Conservation (phyloP, 2,329 filamentous ascomycete species). For the Neonectria magnoliae region DNA sequence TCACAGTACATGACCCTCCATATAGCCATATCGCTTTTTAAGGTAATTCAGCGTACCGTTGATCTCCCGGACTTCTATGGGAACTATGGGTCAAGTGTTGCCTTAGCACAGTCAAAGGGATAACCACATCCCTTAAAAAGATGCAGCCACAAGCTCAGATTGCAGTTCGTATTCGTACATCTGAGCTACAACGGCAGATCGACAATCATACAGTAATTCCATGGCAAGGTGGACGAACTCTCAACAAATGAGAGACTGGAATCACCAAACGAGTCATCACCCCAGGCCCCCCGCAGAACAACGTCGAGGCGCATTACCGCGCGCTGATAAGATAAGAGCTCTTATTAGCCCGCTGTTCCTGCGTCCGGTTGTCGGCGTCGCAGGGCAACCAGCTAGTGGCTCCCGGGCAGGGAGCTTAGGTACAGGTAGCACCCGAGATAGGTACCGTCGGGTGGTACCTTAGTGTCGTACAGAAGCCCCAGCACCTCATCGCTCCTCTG, state of each 20-base stretch:
- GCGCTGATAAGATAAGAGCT: slow-evolving; percentile 33
- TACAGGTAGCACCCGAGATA: not conserved
- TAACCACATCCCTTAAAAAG: too few relatives aligned
- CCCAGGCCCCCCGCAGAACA: not conserved
- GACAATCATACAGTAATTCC: not conserved
- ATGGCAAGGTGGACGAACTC: not conserved
- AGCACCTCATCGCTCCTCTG: slow-evolving; percentile 19
- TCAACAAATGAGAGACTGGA: not conserved
- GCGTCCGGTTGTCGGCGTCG: slow-evolving; percentile 11
- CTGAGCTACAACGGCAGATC: not conserved
- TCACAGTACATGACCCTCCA: too few relatives aligned
- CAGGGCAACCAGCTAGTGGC: slow-evolving; percentile 6
- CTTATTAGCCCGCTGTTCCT: not conserved
- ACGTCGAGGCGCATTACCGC: slow-evolving; percentile 8
- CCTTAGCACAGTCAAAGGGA: too few relatives aligned
- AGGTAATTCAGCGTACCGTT: too few relatives aligned
- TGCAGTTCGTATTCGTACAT: not conserved
- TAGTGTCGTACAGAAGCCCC: not conserved
- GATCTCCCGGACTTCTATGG: too few relatives aligned
- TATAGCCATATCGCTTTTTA: too few relatives aligned
- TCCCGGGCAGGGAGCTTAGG: too few relatives aligned
- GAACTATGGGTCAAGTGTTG: too few relatives aligned
- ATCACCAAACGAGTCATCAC: not conserved
- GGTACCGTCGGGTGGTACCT: not conserved
- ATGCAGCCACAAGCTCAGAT: too few relatives aligned